These are phyloP conservation scores for Saprolegnia parasitica DNA, from an alignment of 352 stramenopile species.

Conservation along the genomic window DNA sequence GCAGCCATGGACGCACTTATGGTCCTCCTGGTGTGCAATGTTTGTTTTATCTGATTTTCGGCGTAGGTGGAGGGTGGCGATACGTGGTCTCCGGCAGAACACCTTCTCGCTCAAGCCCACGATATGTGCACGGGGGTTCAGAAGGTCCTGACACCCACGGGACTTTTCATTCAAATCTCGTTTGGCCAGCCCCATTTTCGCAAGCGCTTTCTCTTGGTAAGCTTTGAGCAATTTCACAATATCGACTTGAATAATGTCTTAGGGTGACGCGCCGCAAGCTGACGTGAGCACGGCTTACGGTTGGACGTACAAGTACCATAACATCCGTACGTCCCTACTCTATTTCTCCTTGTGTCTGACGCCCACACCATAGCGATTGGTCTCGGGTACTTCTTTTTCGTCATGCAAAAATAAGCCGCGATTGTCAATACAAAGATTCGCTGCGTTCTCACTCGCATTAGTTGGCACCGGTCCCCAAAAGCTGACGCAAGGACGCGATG, in stretches of 20 bases:
- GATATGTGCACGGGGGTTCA: slow-evolving; percentile 54
- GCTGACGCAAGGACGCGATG: not conserved
- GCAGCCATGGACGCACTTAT: slow-evolving; percentile 82
- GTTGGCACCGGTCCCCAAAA: not conserved
- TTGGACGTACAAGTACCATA: slow-evolving; percentile 49
- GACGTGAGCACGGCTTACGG: slow-evolving; percentile 38
- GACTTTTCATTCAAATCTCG: slow-evolving; percentile 69
- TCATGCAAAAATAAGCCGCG: slow-evolving; percentile 38
- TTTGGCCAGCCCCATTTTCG: slow-evolving; percentile 81
- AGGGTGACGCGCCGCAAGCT: slow-evolving; percentile 38
- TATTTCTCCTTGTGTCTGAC: slow-evolving; percentile 11
- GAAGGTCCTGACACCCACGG: slow-evolving; percentile 40
- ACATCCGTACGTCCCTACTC: slow-evolving; percentile 37
- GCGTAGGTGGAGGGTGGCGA: slow-evolving; percentile 54
- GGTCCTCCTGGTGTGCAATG: slow-evolving; percentile 26
- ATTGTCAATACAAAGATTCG: not conserved
- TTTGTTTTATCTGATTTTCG: not conserved
- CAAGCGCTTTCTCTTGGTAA: slow-evolving; percentile 49
- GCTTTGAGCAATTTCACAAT: not conserved
- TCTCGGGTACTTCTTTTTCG: slow-evolving; percentile 60
- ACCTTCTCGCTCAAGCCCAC: slow-evolving; percentile 43
- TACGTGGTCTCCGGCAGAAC: slow-evolving; percentile 56
- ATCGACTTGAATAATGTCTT: not conserved
- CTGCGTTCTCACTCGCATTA: slow-evolving; percentile 4
- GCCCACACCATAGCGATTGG: slow-evolving; percentile 37